Conservation (phyloP, 2,329 filamentous ascomycete genomes). For the Stachybotrys echinatus region DNA sequence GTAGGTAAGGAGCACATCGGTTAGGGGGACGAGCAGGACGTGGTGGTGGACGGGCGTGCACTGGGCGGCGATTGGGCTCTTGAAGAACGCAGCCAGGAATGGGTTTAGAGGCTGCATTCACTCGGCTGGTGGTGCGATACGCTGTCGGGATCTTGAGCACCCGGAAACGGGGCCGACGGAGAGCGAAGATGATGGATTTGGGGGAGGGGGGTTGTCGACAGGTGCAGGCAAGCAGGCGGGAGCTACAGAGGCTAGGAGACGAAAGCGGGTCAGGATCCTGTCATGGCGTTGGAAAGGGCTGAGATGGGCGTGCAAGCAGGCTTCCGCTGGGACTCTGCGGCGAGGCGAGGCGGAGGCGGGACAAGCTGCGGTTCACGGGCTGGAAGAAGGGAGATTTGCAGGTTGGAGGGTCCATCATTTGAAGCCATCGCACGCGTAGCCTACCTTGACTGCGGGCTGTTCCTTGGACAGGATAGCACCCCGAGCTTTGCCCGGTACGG, state of each 20-base stretch:
- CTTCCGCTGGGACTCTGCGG: not conserved
- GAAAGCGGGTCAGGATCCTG: not conserved
- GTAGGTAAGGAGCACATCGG: conserved; percentile 82
- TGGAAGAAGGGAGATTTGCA: not conserved
- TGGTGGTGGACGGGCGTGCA: conserved; percentile 89
- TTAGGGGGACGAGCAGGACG: conserved; percentile 88
- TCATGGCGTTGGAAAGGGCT: not conserved
- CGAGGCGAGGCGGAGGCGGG: not conserved
- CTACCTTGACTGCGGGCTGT: not conserved
- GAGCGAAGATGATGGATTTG: not conserved
- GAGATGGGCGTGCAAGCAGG: not conserved
- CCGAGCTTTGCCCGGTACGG: not conserved
- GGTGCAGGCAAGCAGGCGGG: not conserved
- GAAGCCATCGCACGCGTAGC: not conserved
- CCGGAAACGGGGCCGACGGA: conserved; percentile 5
- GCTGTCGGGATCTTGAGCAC: conserved; percentile 16
- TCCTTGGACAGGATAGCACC: not conserved
- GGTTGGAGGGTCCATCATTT: not conserved
- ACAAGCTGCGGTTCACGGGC: not conserved
- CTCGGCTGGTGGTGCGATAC: conserved; percentile 25
- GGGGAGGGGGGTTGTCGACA: not conserved
- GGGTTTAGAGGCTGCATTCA: conserved; percentile 97
- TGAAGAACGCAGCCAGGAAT: conserved; percentile 97
- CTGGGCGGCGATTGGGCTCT: conserved; percentile 86
- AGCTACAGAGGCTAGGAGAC: not conserved